phyloP scores from a whole-genome alignment of 441 rosid genomes.

The Gossypium armourianum region DNA sequence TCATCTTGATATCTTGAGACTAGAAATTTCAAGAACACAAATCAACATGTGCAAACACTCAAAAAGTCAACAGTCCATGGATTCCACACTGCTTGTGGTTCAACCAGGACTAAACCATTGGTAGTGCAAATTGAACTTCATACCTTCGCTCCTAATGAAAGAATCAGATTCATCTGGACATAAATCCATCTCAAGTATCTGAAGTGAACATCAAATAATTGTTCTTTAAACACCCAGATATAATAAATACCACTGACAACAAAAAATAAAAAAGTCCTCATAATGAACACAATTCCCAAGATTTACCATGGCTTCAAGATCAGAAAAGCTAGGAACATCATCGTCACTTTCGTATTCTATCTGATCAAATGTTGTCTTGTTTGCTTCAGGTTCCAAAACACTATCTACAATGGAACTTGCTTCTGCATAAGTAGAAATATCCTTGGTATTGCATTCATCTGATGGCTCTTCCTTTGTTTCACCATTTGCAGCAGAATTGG shows the following conservation, averaged over 20 bases:
- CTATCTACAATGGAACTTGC: slow-evolving; percentile 17
- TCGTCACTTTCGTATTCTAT: slow-evolving; percentile 29
- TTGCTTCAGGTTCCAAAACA: slow-evolving; percentile 18
- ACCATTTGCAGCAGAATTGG: slow-evolving; percentile 13
- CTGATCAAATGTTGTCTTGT: slow-evolving; percentile 18
- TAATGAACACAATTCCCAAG: not conserved
- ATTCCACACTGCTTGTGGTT: not conserved
- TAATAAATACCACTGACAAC: not conserved
- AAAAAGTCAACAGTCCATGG: not conserved
- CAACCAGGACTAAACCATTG: slow-evolving; percentile 15
- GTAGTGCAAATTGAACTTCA: not conserved
- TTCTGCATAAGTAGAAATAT: slow-evolving; percentile 17
- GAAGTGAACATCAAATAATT: slow-evolving; percentile 17
- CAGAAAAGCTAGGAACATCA: slow-evolving; percentile 28
- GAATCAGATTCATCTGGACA: slow-evolving; percentile 29
- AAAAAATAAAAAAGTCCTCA: not conserved
- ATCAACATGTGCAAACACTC: not conserved
- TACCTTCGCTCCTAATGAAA: slow-evolving; percentile 27
- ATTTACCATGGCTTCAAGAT: slow-evolving; percentile 42
- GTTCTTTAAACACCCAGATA: not conserved
- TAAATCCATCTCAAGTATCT: slow-evolving; percentile 41
- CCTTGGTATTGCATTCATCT: slow-evolving; percentile 18
- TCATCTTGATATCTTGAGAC: slow-evolving; percentile 44
- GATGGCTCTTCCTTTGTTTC: slow-evolving; percentile 16
- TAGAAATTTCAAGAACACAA: slow-evolving; percentile 16